phyloP scores from a whole-genome alignment of 129 eudicot species.

The Chrysanthemum seticuspe region DNA sequence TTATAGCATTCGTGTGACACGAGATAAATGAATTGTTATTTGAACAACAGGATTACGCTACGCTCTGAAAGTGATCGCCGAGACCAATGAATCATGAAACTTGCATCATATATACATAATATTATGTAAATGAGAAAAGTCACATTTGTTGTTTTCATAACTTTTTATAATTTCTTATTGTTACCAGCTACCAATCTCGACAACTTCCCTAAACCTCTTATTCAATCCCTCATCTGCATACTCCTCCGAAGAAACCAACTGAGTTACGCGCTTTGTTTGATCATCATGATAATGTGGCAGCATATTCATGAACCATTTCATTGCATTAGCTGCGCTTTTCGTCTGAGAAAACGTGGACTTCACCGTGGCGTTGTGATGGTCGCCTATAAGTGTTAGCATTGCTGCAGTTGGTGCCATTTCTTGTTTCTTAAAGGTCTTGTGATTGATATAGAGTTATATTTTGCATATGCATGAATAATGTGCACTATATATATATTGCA shows the following conservation, averaged over 20 bases:
- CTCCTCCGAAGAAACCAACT: too few species aligned
- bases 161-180: too few species aligned
- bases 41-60: too few species aligned
- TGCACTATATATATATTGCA: neutral
- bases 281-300: too few species aligned
- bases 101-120: neutral
- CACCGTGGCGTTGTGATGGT: slow-evolving; percentile 8
- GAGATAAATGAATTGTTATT: too few species aligned
- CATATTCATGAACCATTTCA: slow-evolving; percentile 15
- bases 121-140: too few species aligned
- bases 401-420: slow-evolving; percentile 34
- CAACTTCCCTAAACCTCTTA: neutral
- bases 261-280: too few species aligned
- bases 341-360: slow-evolving; percentile 16
- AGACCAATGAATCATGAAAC: too few species aligned
- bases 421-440: neutral
- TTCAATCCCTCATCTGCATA: neutral
- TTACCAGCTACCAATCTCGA: neutral
- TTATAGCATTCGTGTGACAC: too few species aligned
- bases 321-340: slow-evolving; percentile 4
- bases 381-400: slow-evolving; percentile 26
- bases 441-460: too few species aligned
- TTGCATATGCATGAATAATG: neutral
- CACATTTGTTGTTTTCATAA: too few species aligned
- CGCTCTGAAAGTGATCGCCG: too few species aligned